These are phyloP conservation scores for Trichoderma aggressivum DNA, from an alignment of 2,329 filamentous ascomycete species.

Conservation along the genomic window DNA sequence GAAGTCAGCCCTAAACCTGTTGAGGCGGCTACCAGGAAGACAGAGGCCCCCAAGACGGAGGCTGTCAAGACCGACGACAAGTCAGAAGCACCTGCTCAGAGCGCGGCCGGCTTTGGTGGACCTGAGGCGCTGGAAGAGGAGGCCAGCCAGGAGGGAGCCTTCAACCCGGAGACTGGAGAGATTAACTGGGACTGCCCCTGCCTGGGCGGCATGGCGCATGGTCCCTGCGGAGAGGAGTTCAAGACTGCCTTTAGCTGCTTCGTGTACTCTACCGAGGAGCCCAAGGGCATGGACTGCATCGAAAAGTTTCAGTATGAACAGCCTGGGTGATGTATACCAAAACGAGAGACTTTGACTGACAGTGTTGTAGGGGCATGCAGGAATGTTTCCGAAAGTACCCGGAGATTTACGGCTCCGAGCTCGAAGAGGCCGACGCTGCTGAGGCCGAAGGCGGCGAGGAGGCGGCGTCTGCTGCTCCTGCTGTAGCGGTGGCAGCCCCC, in stretches of 20 bases:
- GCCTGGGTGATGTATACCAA: neutral
- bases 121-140: slow-evolving; percentile 68
- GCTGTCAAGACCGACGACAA: slow-evolving; percentile 25
- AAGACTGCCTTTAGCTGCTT: slow-evolving; percentile 97
- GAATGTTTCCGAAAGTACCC: slow-evolving; percentile 92
- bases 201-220: slow-evolving; percentile 92
- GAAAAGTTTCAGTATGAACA: slow-evolving; percentile 85
- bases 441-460: slow-evolving; percentile 26
- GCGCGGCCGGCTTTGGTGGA: slow-evolving; percentile 27
- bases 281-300: slow-evolving; percentile 96
- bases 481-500: neutral
- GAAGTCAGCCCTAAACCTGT: slow-evolving; percentile 37
- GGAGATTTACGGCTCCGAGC: slow-evolving; percentile 86
- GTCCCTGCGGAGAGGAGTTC: slow-evolving; percentile 94
- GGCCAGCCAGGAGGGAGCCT: slow-evolving; percentile 82
- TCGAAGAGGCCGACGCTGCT: slow-evolving; percentile 49
- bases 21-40: slow-evolving; percentile 19
- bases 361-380: slow-evolving; percentile 75
- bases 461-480: neutral
- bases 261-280: slow-evolving; percentile 89
- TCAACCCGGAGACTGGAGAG: slow-evolving; percentile 97
- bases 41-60: slow-evolving; percentile 24
- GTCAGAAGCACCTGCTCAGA: slow-evolving; percentile 28
- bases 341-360: slow-evolving; percentile 25
- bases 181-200: slow-evolving; percentile 99